A percentile compares a stretch with the other conserved stretches of the same genome.
Evolutionary conservation across 441 rosid genomes (phyloP).

Genomic region (Erysimum cheiri): DNA sequence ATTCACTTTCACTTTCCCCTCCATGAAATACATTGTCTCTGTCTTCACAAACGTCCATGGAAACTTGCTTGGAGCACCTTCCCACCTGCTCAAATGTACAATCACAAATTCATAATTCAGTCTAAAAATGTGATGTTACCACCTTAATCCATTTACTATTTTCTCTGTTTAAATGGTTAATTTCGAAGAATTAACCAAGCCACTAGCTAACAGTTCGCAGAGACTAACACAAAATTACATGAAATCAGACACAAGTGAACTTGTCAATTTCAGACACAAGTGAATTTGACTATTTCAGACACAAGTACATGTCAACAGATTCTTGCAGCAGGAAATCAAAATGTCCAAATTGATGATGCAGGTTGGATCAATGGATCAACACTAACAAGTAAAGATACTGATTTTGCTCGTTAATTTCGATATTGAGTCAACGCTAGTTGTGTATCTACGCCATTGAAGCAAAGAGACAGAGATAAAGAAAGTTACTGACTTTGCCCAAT

Average conservation of each 20-base stretch:
- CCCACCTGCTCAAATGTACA: slow-evolving; percentile 48
- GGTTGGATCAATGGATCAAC: too few relatives aligned
- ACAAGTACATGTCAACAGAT: too few relatives aligned
- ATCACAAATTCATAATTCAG: not conserved
- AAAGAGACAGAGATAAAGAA: slow-evolving; percentile 21
- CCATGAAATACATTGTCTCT: slow-evolving; percentile 63
- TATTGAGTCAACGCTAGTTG: slow-evolving; percentile 6
- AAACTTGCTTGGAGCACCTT: slow-evolving; percentile 54
- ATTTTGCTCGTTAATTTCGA: not conserved
- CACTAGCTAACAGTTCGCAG: not conserved
- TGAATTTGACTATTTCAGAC: too few relatives aligned
- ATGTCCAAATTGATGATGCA: not conserved
- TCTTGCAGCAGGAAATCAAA: not conserved
- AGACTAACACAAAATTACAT: slow-evolving; percentile 4
- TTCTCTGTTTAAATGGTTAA: not conserved
- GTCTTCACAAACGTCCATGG: slow-evolving; percentile 62
- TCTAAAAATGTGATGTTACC: not conserved
- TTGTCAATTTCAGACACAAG: not conserved
- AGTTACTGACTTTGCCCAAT: slow-evolving; percentile 61
- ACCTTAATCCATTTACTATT: not conserved
- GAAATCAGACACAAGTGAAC: not conserved
- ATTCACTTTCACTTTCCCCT: slow-evolving; percentile 59
- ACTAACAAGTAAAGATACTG: not conserved
- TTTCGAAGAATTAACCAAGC: not conserved
- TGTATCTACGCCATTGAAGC: not conserved